A percentile compares a stretch with the other conserved stretches of the same genome.
These are phyloP conservation scores for Bryum argenteum DNA, from an alignment of 225 moss, liverwort and hornwort species.

Conservation along the genomic window DNA sequence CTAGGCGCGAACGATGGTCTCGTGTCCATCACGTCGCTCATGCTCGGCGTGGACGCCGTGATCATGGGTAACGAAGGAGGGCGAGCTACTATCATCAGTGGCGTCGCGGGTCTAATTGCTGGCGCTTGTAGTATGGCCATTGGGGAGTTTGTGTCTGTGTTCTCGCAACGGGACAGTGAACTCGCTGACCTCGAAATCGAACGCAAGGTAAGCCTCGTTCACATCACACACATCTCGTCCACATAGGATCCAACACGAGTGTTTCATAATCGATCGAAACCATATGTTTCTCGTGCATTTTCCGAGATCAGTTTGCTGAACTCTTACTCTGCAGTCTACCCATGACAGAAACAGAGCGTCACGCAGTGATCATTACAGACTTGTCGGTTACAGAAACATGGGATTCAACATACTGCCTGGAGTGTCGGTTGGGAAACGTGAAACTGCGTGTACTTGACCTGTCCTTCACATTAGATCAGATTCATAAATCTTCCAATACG, in stretches of 20 bases:
- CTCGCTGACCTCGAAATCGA: conserved; percentile 88
- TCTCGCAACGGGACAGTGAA: conserved; percentile 85
- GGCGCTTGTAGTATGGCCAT: conserved; percentile 77
- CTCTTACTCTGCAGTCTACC: too few relatives aligned
- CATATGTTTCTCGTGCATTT: too few relatives aligned
- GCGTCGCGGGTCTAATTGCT: conserved; percentile 59
- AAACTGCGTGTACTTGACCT: conserved; percentile 25
- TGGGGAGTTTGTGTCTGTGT: conserved; percentile 72
- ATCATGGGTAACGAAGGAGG: conserved; percentile 29
- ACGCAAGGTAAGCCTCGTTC: conserved; percentile 31
- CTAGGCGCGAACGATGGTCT: conserved; percentile 70
- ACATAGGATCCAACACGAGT: too few relatives aligned
- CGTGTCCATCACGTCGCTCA: conserved; percentile 63
- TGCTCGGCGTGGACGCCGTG: conserved; percentile 66
- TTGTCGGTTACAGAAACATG: neutral
- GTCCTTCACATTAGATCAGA: neutral
- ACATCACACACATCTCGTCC: too few relatives aligned
- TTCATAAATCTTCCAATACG: neutral
- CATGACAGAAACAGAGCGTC: neutral
- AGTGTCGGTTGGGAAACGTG: conserved; percentile 18
- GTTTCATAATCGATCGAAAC: too few relatives aligned
- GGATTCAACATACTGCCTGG: neutral
- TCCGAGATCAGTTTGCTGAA: too few relatives aligned
- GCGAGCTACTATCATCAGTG: conserved; percentile 43
- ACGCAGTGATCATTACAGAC: conserved; percentile 6